Evolutionary conservation across 176 grass and related monocot species (phyloP), one percentile per base, ranked within the genome.

Genomic region (Canna indica): DNA sequence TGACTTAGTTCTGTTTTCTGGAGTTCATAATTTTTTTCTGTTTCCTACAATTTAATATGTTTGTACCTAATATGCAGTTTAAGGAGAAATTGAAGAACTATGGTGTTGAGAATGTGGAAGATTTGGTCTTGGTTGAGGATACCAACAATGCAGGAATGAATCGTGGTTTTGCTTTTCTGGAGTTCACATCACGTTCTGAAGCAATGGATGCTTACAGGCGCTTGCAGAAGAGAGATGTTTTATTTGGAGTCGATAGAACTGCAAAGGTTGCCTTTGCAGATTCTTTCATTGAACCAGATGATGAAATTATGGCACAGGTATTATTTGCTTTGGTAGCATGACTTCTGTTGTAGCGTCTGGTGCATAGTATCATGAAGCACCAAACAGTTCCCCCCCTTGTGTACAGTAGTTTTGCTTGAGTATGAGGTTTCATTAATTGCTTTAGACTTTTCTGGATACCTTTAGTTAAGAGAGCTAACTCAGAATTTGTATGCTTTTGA

Each of bases 221-320:
- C 69, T 78, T 97, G 75, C 88, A 83, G 48, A 90, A 92, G 75
- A 85, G 94, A 78, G 86, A 90, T 83, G 83, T 92, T 63, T 79
- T 90, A 12, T 90, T 97, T 76, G 94, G 94, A 69, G 70, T 87
- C 70, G 88, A 87, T 83, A 82, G 86, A 76, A 84, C 69, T 73
- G 94, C 88, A 24, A 97, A 97, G 68, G 88, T 97, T 87, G 89
- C 94, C 18, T 92, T 97, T 70, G 94, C 94, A 13, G 86, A 88
- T 86, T 97, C 90, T 34, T 91, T 87, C 67, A 83, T 80, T 63
- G 84, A 92, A 68, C 79, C 87, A 32, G 86, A 92, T 65, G 82
- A 86, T 69, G 94, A 97, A 89, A 92, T 92, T 73, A 92, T 91
- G 88, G 86, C 85, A 76, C 83, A 97, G 86, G 94, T 97, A 84